These are phyloP conservation scores for Xylariales sp. DNA, from an alignment of 2,329 filamentous ascomycete species.

Conservation along the genomic window DNA sequence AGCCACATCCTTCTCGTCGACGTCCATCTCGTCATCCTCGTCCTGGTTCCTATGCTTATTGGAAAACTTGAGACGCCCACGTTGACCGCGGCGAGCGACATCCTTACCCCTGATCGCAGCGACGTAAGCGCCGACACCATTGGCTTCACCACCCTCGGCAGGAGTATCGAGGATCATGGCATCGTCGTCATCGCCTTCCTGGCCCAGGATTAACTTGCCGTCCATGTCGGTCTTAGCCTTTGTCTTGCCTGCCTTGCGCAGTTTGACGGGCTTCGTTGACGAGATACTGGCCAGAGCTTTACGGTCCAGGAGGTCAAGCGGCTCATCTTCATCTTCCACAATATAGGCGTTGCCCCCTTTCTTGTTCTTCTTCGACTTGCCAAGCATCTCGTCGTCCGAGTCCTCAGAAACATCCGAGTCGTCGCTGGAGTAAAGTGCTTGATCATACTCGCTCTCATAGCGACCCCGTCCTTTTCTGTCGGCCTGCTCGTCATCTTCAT, in stretches of 20 bases:
- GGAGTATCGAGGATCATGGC: slow-evolving; percentile 61
- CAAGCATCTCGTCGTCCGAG: slow-evolving; percentile 54
- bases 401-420: slow-evolving; percentile 59
- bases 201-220: slow-evolving; percentile 74
- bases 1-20: slow-evolving; percentile 43
- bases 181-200: slow-evolving; percentile 47
- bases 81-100: slow-evolving; percentile 57
- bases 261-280: slow-evolving; percentile 73
- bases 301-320: slow-evolving; percentile 86
- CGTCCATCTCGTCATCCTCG: slow-evolving; percentile 38
- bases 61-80: slow-evolving; percentile 67
- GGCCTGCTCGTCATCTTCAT: slow-evolving; percentile 48
- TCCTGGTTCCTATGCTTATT: slow-evolving; percentile 49
- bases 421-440: slow-evolving; percentile 85
- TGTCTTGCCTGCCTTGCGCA: slow-evolving; percentile 46
- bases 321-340: slow-evolving; percentile 89
- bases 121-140: slow-evolving; percentile 64
- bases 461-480: slow-evolving; percentile 49
- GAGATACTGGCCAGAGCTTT: slow-evolving; percentile 90
- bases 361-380: slow-evolving; percentile 39
- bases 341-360: slow-evolving; percentile 76
- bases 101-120: slow-evolving; percentile 65
- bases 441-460: slow-evolving; percentile 91
- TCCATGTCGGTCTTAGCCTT: slow-evolving; percentile 70
- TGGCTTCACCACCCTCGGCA: slow-evolving; percentile 34